Evolutionary conservation across 768 basidiomycete species (phyloP).

Genomic region (Clathrus columnatus): DNA sequence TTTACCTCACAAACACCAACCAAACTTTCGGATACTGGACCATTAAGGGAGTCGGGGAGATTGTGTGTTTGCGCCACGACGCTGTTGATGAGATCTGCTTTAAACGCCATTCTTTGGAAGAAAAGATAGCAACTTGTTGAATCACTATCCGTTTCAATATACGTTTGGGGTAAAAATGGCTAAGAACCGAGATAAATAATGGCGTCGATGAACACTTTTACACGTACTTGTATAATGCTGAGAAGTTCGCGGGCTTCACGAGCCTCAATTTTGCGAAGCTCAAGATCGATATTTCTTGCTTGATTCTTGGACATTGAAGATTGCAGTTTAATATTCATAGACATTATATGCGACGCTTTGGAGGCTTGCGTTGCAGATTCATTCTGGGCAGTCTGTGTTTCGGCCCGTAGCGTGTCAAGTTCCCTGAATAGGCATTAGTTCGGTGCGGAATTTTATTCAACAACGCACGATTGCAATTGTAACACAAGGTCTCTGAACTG

Average conservation of each 20-base stretch:
- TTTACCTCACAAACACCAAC: conserved; percentile 92
- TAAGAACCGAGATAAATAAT: conserved; percentile 26
- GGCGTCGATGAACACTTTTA: background rate
- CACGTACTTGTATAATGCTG: conserved; percentile 65
- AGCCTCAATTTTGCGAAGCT: conserved; percentile 78
- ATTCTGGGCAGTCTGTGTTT: conserved; percentile 76
- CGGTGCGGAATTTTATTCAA: background rate
- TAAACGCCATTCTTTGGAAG: conserved; percentile 82
- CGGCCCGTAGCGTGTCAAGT: conserved; percentile 70
- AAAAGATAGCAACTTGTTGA: conserved; percentile 86
- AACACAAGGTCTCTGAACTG: conserved; percentile 92
- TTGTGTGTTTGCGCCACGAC: conserved; percentile 77
- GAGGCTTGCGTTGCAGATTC: conserved; percentile 78
- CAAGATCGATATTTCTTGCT: conserved; percentile 80
- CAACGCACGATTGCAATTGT: conserved; percentile 63
- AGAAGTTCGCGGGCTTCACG: conserved; percentile 74
- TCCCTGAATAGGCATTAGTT: conserved; percentile 44
- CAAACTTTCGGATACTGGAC: conserved; percentile 70
- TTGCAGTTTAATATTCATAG: conserved; percentile 90
- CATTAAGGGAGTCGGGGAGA: conserved; percentile 78
- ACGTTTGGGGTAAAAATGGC: conserved; percentile 89
- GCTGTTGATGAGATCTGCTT: conserved; percentile 78
- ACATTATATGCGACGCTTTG: conserved; percentile 90
- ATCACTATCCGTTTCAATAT: conserved; percentile 82
- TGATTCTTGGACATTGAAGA: conserved; percentile 87